These are phyloP conservation scores for Crotalaria pallida DNA, from an alignment of 306 rosid species.

Conservation along the genomic window DNA sequence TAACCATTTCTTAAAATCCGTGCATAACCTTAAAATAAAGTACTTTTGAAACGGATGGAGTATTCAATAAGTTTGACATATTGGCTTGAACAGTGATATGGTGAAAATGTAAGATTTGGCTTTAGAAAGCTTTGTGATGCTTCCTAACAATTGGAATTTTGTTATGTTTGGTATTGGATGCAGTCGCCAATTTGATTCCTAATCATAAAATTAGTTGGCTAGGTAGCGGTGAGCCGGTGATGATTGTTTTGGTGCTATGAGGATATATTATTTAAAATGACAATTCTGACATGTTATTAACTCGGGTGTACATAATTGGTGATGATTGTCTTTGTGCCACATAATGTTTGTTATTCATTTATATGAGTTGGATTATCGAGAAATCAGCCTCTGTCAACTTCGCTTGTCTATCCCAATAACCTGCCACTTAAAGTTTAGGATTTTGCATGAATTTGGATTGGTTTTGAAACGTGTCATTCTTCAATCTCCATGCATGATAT, in stretches of 20 bases:
- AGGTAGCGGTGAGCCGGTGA: background rate
- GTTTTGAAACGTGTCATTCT: background rate
- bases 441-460: background rate
- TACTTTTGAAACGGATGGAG: too few species aligned
- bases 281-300: background rate
- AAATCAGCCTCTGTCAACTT: background rate
- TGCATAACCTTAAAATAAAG: too few species aligned
- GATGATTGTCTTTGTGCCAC: background rate
- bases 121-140: background rate
- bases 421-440: background rate
- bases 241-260: background rate
- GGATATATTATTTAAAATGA: background rate
- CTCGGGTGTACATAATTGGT: background rate
- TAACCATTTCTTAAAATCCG: too few species aligned
- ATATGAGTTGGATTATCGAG: background rate
- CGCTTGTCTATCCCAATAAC: background rate
- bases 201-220: background rate
- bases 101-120: background rate
- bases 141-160: background rate
- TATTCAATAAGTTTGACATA: background rate
- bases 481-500: background rate
- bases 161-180: background rate
- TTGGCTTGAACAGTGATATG: background rate
- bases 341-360: background rate
- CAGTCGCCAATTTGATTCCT: background rate